These are phyloP conservation scores for Crepidotus sp. DNA, from an alignment of 1,284 basidiomycete species.

Conservation along the genomic window DNA sequence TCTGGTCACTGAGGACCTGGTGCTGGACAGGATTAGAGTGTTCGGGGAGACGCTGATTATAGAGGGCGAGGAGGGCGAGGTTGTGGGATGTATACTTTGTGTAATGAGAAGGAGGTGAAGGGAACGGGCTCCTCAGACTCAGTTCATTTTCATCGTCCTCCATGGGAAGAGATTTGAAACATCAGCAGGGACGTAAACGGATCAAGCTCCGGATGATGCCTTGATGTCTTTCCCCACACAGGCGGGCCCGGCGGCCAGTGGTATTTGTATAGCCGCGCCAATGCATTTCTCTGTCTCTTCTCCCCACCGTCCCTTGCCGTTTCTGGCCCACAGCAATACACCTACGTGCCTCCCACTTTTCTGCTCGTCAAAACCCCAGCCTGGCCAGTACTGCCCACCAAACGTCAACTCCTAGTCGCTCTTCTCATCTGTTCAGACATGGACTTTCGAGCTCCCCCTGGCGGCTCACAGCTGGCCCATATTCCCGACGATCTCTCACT, in stretches of 20 bases:
- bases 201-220: neutral
- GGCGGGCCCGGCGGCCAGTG: too few relatives aligned
- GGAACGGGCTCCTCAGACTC: constrained; percentile 70
- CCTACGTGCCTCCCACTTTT: too few relatives aligned
- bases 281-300: too few relatives aligned
- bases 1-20: constrained; percentile 54
- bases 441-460: neutral
- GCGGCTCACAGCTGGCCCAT: constrained; percentile 27
- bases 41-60: constrained; percentile 40
- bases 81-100: constrained; percentile 63
- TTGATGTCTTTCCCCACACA: too few relatives aligned
- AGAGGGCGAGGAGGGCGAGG: constrained; percentile 49
- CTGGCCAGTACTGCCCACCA: too few relatives aligned
- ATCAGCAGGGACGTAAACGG: too few relatives aligned
- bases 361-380: too few relatives aligned
- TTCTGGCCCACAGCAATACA: too few relatives aligned
- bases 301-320: too few relatives aligned
- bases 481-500: constrained; percentile 68
- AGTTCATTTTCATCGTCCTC: constrained; percentile 67
- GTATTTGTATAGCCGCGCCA: too few relatives aligned
- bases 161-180: constrained; percentile 22
- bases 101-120: constrained; percentile 73
- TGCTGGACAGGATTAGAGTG: constrained; percentile 41
- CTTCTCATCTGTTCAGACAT: too few relatives aligned
- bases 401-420: too few relatives aligned